These are phyloP conservation scores for Leucosporidium creatinivorum DNA, from an alignment of 768 basidiomycete genomes.

Conservation along the genomic window DNA sequence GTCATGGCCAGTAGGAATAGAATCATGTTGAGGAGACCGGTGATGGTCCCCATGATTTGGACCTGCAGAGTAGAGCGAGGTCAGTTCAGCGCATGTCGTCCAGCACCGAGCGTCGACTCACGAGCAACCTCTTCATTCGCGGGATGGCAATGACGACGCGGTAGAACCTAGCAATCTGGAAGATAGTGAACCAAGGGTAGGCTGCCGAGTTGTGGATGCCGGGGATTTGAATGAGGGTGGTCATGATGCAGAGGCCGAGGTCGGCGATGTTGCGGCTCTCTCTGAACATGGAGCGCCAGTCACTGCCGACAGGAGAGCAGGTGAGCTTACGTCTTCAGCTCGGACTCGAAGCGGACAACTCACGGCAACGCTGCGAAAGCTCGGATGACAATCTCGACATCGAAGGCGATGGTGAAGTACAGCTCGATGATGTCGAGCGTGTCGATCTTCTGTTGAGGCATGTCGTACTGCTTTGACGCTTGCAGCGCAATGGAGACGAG, in stretches of 20 bases:
- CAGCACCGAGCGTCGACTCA: conserved; percentile 42
- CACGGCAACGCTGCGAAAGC: conserved; percentile 61
- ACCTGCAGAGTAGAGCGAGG: conserved; percentile 49
- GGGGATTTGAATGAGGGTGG: conserved; percentile 78
- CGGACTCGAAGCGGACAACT: conserved; percentile 36
- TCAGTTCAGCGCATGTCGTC: neutral
- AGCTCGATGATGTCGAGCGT: conserved; percentile 57
- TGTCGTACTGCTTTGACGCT: conserved; percentile 55
- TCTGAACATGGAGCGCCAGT: conserved; percentile 66
- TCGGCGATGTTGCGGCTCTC: conserved; percentile 64
- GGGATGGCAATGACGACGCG: conserved; percentile 84
- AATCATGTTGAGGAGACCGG: conserved; percentile 83
- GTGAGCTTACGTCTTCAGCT: too few species aligned
- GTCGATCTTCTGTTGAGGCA: conserved; percentile 31
- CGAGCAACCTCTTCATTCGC: conserved; percentile 78
- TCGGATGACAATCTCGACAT: conserved; percentile 75
- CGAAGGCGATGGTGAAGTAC: conserved; percentile 72
- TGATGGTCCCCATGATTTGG: conserved; percentile 84
- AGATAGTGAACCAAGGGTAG: conserved; percentile 84
- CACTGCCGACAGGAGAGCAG: neutral
- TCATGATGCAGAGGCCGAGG: conserved; percentile 61
- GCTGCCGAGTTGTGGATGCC: conserved; percentile 55
- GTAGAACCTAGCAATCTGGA: conserved; percentile 78
- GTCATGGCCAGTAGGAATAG: conserved; percentile 83
- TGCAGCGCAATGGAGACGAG: conserved; percentile 64